Evolutionary conservation across 139 green algal genomes (phyloP).

Genomic region (Micractinium conductrix): DNA sequence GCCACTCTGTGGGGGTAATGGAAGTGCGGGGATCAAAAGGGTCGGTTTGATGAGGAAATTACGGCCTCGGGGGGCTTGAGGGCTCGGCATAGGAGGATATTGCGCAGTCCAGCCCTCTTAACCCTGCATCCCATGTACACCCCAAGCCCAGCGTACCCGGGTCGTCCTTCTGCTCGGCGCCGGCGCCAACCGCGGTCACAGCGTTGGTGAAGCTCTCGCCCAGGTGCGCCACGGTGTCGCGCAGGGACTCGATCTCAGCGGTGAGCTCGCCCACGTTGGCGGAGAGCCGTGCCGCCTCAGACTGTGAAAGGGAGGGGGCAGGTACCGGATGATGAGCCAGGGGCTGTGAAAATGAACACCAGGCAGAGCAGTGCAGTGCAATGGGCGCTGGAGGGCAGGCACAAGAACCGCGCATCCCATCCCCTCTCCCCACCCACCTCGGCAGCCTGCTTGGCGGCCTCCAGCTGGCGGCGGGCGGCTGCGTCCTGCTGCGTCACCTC

Average conservation of each 20-base stretch:
- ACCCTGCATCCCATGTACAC: background rate
- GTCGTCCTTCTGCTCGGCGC: background rate
- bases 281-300: constrained; percentile 3
- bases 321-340: background rate
- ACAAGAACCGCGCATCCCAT: too few species aligned
- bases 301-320: background rate
- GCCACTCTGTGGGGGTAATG: background rate
- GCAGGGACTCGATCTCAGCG: constrained; percentile 18
- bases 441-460: background rate
- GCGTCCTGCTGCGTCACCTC: background rate
- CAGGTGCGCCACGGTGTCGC: constrained; percentile 24
- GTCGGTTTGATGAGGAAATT: too few species aligned
- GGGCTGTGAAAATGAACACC: background rate
- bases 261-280: background rate
- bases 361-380: background rate
- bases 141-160: background rate
- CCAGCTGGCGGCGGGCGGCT: background rate
- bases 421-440: too few species aligned
- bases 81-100: too few species aligned
- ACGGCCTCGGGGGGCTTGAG: too few species aligned
- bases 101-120: background rate
- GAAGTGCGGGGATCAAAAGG: background rate
- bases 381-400: too few species aligned
- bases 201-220: constrained; percentile 13
- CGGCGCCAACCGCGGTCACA: background rate